Conservation (phyloP, 2,329 filamentous ascomycete genomes). For the Paraphaeosphaeria sporulosa region DNA sequence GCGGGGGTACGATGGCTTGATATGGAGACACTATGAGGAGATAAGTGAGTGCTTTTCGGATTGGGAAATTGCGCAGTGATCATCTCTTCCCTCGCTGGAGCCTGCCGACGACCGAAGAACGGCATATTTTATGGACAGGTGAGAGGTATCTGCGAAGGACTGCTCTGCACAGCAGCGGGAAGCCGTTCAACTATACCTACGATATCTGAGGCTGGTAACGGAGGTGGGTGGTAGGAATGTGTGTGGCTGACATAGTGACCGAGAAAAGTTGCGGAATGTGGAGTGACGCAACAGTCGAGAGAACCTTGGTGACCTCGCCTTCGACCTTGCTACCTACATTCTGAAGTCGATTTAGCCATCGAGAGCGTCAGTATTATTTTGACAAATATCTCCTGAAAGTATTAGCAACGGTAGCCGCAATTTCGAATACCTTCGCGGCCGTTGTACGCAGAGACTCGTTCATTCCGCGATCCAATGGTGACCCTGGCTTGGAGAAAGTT, state of each 20-base stretch:
- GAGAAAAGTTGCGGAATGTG: constrained; percentile 32
- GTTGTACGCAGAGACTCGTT: not conserved
- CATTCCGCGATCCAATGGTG: not conserved
- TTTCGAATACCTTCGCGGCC: not conserved
- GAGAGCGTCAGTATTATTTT: not conserved
- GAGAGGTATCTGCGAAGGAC: not conserved
- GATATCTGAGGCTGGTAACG: constrained; percentile 11
- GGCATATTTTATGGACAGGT: constrained; percentile 12
- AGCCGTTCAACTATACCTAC: not conserved
- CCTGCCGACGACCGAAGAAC: constrained; percentile 24
- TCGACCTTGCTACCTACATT: not conserved
- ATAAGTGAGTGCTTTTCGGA: constrained; percentile 19
- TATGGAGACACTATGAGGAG: constrained; percentile 23
- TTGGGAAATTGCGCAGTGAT: constrained; percentile 23
- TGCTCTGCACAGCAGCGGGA: not conserved
- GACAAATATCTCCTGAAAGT: not conserved
- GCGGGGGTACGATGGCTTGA: constrained; percentile 18
- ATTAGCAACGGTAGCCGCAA: not conserved
- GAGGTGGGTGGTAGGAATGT: constrained; percentile 30
- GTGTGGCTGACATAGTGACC: constrained; percentile 34
- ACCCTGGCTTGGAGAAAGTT: not conserved
- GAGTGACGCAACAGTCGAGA: constrained; percentile 18
- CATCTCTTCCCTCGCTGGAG: constrained; percentile 18
- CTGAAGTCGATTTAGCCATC: not conserved
- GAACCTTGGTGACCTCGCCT: not conserved